Evolutionary conservation across 805 yeast genomes (phyloP), one percentile per base, ranked within the genome.

Genomic region (Pichia phayaonensis): DNA sequence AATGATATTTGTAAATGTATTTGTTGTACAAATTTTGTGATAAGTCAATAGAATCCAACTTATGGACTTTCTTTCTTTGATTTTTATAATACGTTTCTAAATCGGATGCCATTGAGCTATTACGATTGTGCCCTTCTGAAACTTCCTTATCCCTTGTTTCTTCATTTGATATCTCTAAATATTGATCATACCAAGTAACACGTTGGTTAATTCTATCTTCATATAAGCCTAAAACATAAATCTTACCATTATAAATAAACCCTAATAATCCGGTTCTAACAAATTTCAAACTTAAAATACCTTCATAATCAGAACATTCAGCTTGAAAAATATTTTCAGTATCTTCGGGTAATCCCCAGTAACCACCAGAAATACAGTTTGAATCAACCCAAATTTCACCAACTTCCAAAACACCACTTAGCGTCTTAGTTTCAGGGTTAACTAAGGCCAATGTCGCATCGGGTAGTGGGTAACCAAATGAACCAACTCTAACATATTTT

Each of bases 361-460:
- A 87, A 0, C 96, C 96, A 16, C 96, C 97, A 2, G 95, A 83
- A 8, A 94, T 68, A 53, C 95, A 86, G 1, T 92, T 92, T 42
- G 95, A 84, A 60, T 90, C 97, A n/a, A 94, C 86, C 98, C 98
- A 94, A 34, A 94, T 83, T 65, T 94, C 99, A 26, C 99, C 99
- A 16, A 94, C 87, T 55, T 85, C 88, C 60, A 86, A 79, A 45
- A 77, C 83, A 2, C 82, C 80, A 5, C 88, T 86, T 18, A 94
- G 69, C 2, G 83, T 72, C 38, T 83, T 77, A 52, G 92, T 88
- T 53, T 94, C 98, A 0, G 98, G 98, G 62, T 95, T 90, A 0
- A 94, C 98, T 27, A 94, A 80, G 0, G 97, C 97, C 31, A 92
- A 65, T 0, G 95, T 87, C 0, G 97, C 92, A 69, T 92, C 97